Percentiles rank a stretch among this genome's conserved stretches.
Conservation (phyloP, 2,329 filamentous ascomycete genomes). For the Aspergillus calidoustus region DNA sequence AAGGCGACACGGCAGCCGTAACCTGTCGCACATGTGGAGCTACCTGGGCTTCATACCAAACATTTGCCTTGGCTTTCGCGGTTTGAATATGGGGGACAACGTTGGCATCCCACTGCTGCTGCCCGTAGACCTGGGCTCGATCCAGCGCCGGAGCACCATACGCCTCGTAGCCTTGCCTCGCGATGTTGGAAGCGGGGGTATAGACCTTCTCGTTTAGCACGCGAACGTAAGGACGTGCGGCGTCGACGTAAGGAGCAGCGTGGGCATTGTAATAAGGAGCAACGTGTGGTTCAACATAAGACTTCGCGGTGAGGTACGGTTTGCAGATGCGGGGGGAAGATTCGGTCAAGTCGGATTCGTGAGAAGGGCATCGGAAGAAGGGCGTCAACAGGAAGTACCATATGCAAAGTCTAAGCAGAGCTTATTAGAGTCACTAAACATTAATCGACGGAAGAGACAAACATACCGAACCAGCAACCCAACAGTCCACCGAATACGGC, state of each 20-base stretch:
- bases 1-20: conserved; percentile 66
- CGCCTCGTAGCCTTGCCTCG: conserved; percentile 63
- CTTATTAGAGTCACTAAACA: background rate
- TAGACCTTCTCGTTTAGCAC: conserved; percentile 65
- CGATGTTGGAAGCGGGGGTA: conserved; percentile 68
- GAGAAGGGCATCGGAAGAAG: conserved; percentile 79
- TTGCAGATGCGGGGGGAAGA: conserved; percentile 79
- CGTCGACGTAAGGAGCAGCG: conserved; percentile 79
- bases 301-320: conserved; percentile 72
- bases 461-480: conserved; percentile 43
- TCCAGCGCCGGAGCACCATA: conserved; percentile 76
- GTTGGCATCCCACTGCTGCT: conserved; percentile 76
- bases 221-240: conserved; percentile 72
- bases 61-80: conserved; percentile 64
- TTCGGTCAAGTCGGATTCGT: conserved; percentile 68
- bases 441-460: conserved; percentile 7
- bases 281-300: conserved; percentile 73
- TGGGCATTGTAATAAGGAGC: conserved; percentile 86
- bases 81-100: conserved; percentile 75
- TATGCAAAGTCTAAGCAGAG: conserved; percentile 65
- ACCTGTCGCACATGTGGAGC: conserved; percentile 74
- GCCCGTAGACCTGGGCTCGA: conserved; percentile 68
- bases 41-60: conserved; percentile 71
- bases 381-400: conserved; percentile 87
- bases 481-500: conserved; percentile 39